Evolutionary conservation across 2,329 filamentous ascomycete genomes (phyloP).

Genomic region (Helotiales sp.): DNA sequence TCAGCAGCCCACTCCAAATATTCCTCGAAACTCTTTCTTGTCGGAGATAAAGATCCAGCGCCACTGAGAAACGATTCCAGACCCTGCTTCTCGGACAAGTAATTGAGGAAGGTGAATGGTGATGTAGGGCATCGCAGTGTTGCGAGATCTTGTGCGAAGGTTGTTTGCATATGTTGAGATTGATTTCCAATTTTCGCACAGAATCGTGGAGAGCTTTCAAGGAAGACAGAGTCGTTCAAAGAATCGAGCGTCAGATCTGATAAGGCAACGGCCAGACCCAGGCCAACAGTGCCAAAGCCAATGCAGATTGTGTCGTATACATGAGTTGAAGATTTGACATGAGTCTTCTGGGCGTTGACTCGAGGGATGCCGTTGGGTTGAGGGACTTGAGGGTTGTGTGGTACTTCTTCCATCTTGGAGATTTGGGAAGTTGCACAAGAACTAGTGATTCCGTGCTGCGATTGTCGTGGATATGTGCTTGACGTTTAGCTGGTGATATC

Average conservation of each 20-base stretch:
- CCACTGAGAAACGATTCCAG: conserved; percentile 61
- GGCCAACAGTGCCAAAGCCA: conserved; percentile 67
- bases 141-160: conserved; percentile 69
- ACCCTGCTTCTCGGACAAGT: conserved; percentile 61
- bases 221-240: conserved; percentile 55
- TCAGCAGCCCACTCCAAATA: conserved; percentile 68
- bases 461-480: no score
- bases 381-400: background rate
- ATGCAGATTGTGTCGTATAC: conserved; percentile 59
- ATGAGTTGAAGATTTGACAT: background rate
- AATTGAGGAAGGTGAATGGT: conserved; percentile 70
- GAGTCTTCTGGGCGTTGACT: background rate
- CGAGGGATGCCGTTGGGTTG: background rate
- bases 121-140: conserved; percentile 64
- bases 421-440: no score
- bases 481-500: no score
- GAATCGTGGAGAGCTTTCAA: conserved; percentile 62
- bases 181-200: conserved; percentile 36
- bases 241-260: conserved; percentile 50
- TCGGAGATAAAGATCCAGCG: conserved; percentile 42
- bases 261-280: conserved; percentile 65
- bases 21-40: conserved; percentile 66
- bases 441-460: no score
- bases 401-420: background rate
- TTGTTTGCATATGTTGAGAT: conserved; percentile 65